Evolutionary conservation across 140 eudicot genomes (phyloP).

Genomic region (Senecio squalidus): DNA sequence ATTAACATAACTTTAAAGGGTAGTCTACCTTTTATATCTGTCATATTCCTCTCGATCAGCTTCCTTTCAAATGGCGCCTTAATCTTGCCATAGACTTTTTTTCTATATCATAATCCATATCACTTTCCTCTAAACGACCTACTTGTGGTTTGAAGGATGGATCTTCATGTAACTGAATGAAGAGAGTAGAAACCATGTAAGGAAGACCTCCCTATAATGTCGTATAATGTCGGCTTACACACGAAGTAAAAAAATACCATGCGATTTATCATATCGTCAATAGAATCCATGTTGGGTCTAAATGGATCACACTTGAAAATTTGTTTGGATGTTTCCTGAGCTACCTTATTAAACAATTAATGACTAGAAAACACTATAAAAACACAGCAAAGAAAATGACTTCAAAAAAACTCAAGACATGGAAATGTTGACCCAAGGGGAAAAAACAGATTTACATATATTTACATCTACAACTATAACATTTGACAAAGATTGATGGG

Average conservation of each 20-base stretch:
- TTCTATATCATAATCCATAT: constrained; percentile 83
- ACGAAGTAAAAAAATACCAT: constrained; percentile 42
- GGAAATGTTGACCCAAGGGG: too few species aligned
- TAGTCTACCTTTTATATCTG: constrained; percentile 67
- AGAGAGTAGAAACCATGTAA: constrained; percentile 13
- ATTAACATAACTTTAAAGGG: not conserved
- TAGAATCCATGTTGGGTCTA: constrained; percentile 84
- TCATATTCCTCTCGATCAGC: constrained; percentile 82
- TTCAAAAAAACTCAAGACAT: too few species aligned
- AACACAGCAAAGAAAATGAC: constrained; percentile 2
- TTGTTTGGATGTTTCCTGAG: constrained; percentile 89
- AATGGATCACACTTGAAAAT: constrained; percentile 88
- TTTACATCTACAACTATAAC: constrained; percentile 80
- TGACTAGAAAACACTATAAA: constrained; percentile 7
- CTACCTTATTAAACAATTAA: constrained; percentile 43
- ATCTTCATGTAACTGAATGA: constrained; percentile 61
- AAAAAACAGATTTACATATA: not conserved
- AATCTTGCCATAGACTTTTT: constrained; percentile 92
- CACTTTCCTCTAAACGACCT: constrained; percentile 73
- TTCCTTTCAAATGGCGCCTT: constrained; percentile 67
- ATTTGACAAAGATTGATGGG: constrained; percentile 74
- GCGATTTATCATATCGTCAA: constrained; percentile 73
- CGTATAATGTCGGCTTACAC: constrained; percentile 2
- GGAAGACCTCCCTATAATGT: constrained; percentile 9
- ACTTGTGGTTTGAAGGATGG: constrained; percentile 87